Evolutionary conservation across 331 rosid genomes (phyloP).

Genomic region (Erythrophleum ivorense): DNA sequence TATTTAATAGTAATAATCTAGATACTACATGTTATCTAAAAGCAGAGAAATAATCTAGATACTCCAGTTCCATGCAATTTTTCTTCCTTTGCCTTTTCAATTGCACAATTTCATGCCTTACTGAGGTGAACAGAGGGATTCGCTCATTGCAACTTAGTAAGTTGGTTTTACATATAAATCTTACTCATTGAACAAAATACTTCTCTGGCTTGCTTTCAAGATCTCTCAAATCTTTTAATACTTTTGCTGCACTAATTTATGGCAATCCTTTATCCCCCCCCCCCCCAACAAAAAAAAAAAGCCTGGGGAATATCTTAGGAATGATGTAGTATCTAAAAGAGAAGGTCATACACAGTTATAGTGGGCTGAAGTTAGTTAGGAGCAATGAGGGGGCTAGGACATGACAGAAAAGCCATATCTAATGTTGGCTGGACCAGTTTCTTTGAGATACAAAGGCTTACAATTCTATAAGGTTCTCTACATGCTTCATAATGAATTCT

Average conservation of each 20-base stretch:
- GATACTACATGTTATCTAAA: background rate
- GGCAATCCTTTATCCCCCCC: background rate
- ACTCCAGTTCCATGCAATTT: background rate
- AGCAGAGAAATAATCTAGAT: background rate
- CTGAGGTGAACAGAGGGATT: background rate
- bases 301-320: background rate
- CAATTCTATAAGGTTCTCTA: background rate
- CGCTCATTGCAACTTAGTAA: background rate
- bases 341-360: background rate
- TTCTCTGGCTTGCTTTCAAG: background rate
- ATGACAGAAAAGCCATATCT: background rate
- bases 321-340: slow-evolving; percentile 5
- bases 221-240: background rate
- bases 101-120: background rate
- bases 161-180: background rate
- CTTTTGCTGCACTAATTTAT: background rate
- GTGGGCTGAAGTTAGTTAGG: background rate
- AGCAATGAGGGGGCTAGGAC: background rate
- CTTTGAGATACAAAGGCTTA: background rate
- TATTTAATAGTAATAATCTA: slow-evolving; percentile 1
- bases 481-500: background rate
- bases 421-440: background rate
- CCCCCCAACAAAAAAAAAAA: too few relatives aligned
- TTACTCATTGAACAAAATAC: background rate
- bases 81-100: background rate